These are phyloP conservation scores for Leccinum fuscescens DNA, from an alignment of 1,284 basidiomycete genomes.

Conservation along the genomic window DNA sequence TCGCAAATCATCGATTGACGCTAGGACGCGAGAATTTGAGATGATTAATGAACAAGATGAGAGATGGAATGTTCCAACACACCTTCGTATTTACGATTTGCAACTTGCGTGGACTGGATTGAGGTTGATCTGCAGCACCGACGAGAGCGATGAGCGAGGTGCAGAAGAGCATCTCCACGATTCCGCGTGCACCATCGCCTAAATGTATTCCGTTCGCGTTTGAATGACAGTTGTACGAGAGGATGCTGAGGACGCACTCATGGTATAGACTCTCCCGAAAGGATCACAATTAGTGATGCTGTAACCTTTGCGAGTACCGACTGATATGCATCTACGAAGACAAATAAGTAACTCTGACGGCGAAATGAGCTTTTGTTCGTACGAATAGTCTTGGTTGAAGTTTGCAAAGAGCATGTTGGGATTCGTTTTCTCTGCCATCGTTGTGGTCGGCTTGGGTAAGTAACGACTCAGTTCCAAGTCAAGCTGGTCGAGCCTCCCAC, in stretches of 20 bases:
- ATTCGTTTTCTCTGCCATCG: conserved; percentile 34
- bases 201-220: neutral
- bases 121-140: conserved; percentile 87
- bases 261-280: conserved; percentile 92
- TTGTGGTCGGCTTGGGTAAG: conserved; percentile 5
- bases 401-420: conserved; percentile 77
- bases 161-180: conserved; percentile 99
- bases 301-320: conserved; percentile 95
- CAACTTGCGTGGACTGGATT: conserved; percentile 85
- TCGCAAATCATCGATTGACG: conserved; percentile 99
- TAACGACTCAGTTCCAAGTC: neutral
- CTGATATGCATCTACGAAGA: conserved; percentile 79
- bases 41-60: neutral
- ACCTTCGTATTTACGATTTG: conserved; percentile 99
- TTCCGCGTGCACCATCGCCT: conserved; percentile 92
- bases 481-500: neutral
- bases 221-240: neutral
- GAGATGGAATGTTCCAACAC: conserved; percentile 13
- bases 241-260: conserved; percentile 60
- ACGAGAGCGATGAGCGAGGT: conserved; percentile 96
- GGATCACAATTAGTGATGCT: conserved; percentile 98
- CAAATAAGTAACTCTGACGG: neutral
- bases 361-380: conserved; percentile 29
- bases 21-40: conserved; percentile 39
- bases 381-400: conserved; percentile 89